phyloP scores from a whole-genome alignment of 208 protist genomes.

The Strigomonas culicis region DNA sequence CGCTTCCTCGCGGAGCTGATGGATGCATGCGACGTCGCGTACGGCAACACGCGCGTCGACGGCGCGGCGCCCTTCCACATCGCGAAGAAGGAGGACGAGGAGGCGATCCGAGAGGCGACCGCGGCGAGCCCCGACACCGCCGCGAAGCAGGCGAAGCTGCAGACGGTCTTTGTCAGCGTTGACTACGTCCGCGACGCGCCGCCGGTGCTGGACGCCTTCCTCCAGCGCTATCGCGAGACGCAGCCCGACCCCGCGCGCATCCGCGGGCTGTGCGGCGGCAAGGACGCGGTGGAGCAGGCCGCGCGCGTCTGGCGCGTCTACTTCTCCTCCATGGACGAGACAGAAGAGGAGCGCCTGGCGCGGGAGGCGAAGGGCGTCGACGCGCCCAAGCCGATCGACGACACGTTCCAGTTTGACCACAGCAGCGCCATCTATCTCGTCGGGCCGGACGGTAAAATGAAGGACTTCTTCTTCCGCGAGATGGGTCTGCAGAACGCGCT shows the following conservation, averaged over 20 bases:
- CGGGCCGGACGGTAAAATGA: conserved; percentile 81
- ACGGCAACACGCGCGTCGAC: conserved; percentile 10
- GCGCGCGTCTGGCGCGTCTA: conserved; percentile 72
- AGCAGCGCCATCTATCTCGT: conserved; percentile 86
- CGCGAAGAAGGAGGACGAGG: background rate
- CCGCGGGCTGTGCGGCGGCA: conserved; percentile 53
- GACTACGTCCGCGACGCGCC: conserved; percentile 78
- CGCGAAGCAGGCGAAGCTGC: conserved; percentile 42
- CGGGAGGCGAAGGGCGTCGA: conserved; percentile 59
- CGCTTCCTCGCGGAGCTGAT: conserved; percentile 67
- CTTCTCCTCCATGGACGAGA: conserved; percentile 81
- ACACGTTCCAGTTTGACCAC: conserved; percentile 87
- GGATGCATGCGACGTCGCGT: conserved; percentile 35
- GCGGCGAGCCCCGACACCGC: conserved; percentile 20
- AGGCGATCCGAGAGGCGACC: no score
- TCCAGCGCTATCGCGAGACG: conserved; percentile 31
- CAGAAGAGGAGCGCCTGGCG: conserved; percentile 56
- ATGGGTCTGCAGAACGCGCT: conserved; percentile 71
- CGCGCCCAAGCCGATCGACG: conserved; percentile 41
- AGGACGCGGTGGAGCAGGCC: conserved; percentile 48
- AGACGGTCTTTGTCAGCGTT: conserved; percentile 73
- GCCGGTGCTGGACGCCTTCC: conserved; percentile 55
- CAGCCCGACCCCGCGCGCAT: conserved; percentile 30
- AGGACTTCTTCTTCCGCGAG: conserved; percentile 86
- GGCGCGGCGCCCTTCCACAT: conserved; percentile 10